Evolutionary conservation across 129 eudicot species (phyloP).

Genomic region (Chrysanthemum makinoi): DNA sequence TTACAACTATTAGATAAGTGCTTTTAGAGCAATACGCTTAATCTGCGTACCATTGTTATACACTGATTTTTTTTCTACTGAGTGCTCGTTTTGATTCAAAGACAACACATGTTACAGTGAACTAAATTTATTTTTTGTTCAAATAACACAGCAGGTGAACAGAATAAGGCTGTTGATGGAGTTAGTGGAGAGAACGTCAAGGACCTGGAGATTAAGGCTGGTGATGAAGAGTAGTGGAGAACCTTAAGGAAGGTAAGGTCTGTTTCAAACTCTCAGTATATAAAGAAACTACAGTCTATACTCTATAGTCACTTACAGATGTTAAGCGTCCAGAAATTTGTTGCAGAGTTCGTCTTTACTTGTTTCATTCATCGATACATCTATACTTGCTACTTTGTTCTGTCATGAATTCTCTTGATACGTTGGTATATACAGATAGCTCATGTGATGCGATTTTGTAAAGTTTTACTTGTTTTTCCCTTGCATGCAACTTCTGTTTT

Average conservation of each 20-base stretch:
- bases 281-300: constrained; percentile 8
- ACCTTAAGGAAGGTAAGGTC: constrained; percentile 17
- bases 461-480: constrained; percentile 5
- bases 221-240: not conserved
- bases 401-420: constrained; percentile 12
- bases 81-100: not conserved
- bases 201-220: too few species aligned
- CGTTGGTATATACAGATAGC: constrained; percentile 11
- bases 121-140: not conserved
- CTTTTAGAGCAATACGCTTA: constrained; percentile 32
- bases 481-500: not conserved
- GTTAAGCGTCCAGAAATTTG: not conserved
- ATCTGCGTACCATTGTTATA: not conserved
- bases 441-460: not conserved
- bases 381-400: not conserved
- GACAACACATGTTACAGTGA: not conserved
- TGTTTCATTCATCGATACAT: constrained; percentile 8
- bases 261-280: not conserved
- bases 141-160: constrained; percentile 12
- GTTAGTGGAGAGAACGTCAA: too few species aligned
- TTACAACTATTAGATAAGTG: not conserved
- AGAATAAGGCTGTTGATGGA: constrained; percentile 2
- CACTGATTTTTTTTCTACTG: not conserved
- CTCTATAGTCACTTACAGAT: too few species aligned
- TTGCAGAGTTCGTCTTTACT: not conserved